A percentile compares a stretch with the other conserved stretches of the same genome.
These are phyloP conservation scores for Physaria fendleri DNA, from an alignment of 345 rosid genomes.

Conservation along the genomic window DNA sequence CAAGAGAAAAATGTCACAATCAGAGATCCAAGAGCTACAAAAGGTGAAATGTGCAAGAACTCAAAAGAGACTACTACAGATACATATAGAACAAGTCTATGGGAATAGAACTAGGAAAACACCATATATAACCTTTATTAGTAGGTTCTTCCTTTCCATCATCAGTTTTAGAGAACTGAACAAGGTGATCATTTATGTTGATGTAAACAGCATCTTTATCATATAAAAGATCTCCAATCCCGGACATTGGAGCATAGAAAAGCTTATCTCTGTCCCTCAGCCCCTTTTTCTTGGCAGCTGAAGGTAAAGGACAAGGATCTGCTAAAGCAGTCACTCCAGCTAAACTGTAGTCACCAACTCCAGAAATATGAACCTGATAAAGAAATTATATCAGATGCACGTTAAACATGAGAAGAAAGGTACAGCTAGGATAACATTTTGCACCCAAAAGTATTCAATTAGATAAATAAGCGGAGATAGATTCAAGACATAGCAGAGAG, in stretches of 20 bases:
- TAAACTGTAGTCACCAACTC: conserved; percentile 88
- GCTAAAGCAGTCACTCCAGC: conserved; percentile 69
- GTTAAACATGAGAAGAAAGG: conserved; percentile 3
- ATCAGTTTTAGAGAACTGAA: conserved; percentile 77
- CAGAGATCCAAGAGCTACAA: conserved; percentile 3
- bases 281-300: conserved; percentile 81
- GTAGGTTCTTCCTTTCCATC: conserved; percentile 42
- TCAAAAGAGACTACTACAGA: neutral
- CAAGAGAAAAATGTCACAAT: conserved; percentile 15
- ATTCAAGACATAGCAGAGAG: neutral
- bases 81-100: neutral
- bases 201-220: conserved; percentile 98
- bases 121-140: conserved; percentile 48
- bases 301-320: conserved; percentile 97
- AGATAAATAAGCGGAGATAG: neutral
- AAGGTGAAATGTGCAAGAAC: neutral
- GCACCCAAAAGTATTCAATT: neutral
- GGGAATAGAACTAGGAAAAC: conserved; percentile 4
- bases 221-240: conserved; percentile 88
- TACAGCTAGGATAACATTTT: conserved; percentile 1
- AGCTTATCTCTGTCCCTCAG: conserved; percentile 85
- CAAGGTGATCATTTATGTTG: conserved; percentile 80
- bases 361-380: conserved; percentile 91
- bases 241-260: conserved; percentile 97
- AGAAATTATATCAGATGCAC: conserved; percentile 1